A percentile compares a stretch with the other conserved stretches of the same genome.
These are phyloP conservation scores for Drechmeria coniospora DNA, from an alignment of 2,329 filamentous ascomycete species.

Conservation along the genomic window DNA sequence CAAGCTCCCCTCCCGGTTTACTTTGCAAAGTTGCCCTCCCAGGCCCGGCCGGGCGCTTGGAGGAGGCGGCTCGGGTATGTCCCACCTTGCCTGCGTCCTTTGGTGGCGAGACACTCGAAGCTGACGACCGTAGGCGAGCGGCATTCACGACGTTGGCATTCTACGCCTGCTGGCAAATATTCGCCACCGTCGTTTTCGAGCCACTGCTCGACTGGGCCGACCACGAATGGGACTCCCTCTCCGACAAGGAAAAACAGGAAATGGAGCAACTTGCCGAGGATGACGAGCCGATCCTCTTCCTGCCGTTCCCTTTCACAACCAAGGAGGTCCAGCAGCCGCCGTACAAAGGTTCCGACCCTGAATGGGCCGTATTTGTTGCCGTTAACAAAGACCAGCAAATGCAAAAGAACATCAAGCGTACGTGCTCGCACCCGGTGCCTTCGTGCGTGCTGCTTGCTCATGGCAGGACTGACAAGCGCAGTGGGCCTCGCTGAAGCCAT, in stretches of 20 bases:
- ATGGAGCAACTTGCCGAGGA: conserved; percentile 25
- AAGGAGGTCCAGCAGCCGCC: conserved; percentile 29
- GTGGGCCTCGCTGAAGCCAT: conserved; percentile 19
- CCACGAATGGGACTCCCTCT: conserved; percentile 24
- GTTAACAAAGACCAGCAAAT: conserved; percentile 37
- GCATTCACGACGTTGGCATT: conserved; percentile 17
- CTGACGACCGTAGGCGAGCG: conserved; percentile 9
- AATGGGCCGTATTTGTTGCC: conserved; percentile 45
- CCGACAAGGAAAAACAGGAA: conserved; percentile 27
- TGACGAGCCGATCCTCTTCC: conserved; percentile 33
- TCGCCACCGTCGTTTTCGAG: conserved; percentile 28
- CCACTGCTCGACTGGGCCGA: conserved; percentile 27
- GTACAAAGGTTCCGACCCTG: conserved; percentile 43
- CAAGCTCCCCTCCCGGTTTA: conserved; percentile 15
- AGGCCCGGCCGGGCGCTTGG: conserved; percentile 6
- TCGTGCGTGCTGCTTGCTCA: background rate
- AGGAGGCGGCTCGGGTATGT: conserved; percentile 15
- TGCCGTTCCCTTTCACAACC: conserved; percentile 47
- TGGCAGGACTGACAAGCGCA: conserved; percentile 8
- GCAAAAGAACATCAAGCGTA: conserved; percentile 31
- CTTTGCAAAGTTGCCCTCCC: conserved; percentile 11
- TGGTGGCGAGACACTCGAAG: background rate
- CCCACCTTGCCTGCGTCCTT: background rate
- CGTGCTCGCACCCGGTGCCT: too few species aligned
- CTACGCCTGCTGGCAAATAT: conserved; percentile 26